These are phyloP conservation scores for Pyrus pyrifolia DNA, from an alignment of 306 rosid genomes.

Conservation along the genomic window DNA sequence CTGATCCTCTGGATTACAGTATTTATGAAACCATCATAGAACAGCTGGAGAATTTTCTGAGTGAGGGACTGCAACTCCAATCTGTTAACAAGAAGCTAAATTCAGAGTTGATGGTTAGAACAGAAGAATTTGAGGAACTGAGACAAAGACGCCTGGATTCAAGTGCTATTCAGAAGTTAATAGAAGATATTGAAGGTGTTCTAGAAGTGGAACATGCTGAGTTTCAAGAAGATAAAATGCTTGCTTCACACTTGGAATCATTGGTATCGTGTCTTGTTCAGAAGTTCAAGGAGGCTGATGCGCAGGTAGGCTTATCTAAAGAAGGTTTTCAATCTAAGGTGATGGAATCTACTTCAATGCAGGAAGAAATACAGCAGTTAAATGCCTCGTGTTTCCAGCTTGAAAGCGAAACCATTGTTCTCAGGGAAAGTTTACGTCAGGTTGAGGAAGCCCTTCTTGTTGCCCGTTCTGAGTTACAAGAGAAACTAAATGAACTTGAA, in stretches of 20 bases:
- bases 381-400: conserved; percentile 48
- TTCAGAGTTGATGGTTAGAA: conserved; percentile 51
- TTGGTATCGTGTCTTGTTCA: conserved; percentile 60
- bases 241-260: conserved; percentile 48
- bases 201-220: conserved; percentile 41
- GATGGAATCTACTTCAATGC: conserved; percentile 49
- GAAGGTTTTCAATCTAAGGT: conserved; percentile 42
- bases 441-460: conserved; percentile 55
- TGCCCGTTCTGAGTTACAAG: conserved; percentile 46
- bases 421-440: conserved; percentile 71
- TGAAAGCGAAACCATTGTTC: conserved; percentile 59
- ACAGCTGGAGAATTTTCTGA: conserved; percentile 40
- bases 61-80: conserved; percentile 53
- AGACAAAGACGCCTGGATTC: conserved; percentile 50
- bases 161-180: conserved; percentile 45
- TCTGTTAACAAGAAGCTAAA: conserved; percentile 44
- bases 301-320: conserved; percentile 40
- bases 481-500: conserved; percentile 60
- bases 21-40: conserved; percentile 46
- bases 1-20: conserved; percentile 53
- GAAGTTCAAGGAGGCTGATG: conserved; percentile 53
- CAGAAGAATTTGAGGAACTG: conserved; percentile 53
- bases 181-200: conserved; percentile 48
- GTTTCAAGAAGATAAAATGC: conserved; percentile 28
- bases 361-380: conserved; percentile 42